Conservation (phyloP, 73 alveolate species). For the Paramecium primaurelia region DNA sequence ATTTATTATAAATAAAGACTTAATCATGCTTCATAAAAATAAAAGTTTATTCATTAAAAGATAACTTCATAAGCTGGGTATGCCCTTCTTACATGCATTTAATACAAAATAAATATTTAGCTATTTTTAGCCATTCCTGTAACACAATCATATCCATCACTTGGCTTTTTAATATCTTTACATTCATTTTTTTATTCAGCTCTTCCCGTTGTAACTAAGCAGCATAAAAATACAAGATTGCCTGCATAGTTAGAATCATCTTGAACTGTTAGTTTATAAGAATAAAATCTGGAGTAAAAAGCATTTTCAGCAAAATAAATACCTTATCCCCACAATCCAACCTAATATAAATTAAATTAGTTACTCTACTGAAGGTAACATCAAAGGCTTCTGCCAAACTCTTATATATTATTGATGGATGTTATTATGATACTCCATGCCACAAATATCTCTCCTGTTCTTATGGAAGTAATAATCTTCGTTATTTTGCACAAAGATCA, state of each 20-base stretch:
- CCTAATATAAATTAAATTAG: neutral
- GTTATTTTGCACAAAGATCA: neutral
- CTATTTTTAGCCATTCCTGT: neutral
- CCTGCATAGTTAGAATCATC: neutral
- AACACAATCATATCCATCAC: neutral
- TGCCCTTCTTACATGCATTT: conserved; percentile 41
- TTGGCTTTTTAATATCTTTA: neutral
- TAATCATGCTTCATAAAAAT: neutral
- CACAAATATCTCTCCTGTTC: neutral
- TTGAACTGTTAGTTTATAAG: neutral
- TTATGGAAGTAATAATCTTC: neutral
- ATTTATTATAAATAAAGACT: too few species aligned
- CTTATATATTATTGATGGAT: neutral
- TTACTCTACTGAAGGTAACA: neutral
- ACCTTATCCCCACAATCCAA: conserved; percentile 35
- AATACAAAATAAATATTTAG: neutral
- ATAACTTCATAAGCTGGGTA: conserved; percentile 32
- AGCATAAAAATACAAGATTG: neutral
- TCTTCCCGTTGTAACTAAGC: neutral
- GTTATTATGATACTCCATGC: conserved; percentile 9
- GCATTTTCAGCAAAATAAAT: conserved; percentile 39
- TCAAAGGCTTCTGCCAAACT: neutral
- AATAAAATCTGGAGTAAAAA: neutral
- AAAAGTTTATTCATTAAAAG: neutral
- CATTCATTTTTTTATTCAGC: neutral